Percentiles rank a stretch among this genome's conserved stretches.
phyloP scores from a whole-genome alignment of 2,329 filamentous ascomycete species.

The Thelonectria olida region DNA sequence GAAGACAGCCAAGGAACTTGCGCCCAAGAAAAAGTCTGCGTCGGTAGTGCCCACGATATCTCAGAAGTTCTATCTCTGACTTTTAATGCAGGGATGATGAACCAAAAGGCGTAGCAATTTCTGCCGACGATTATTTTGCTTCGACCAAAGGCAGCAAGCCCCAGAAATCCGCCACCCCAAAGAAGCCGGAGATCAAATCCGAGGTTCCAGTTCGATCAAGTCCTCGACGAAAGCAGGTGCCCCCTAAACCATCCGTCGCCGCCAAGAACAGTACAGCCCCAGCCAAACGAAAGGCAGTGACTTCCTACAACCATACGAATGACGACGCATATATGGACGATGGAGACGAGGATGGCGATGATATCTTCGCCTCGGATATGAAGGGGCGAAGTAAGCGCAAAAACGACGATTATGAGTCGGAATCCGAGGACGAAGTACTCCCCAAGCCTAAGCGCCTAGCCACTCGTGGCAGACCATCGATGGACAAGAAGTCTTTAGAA shows the following conservation, averaged over 20 bases:
- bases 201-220: slow-evolving; percentile 62
- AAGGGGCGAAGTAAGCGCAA: slow-evolving; percentile 73
- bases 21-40: slow-evolving; percentile 64
- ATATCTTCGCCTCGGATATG: slow-evolving; percentile 82
- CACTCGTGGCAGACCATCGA: slow-evolving; percentile 49
- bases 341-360: slow-evolving; percentile 76
- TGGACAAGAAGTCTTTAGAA: slow-evolving; percentile 29
- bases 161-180: slow-evolving; percentile 48
- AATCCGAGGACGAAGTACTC: slow-evolving; percentile 74
- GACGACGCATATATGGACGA: slow-evolving; percentile 71
- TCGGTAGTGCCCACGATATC: slow-evolving; percentile 43
- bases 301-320: slow-evolving; percentile 51
- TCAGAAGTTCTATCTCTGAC: slow-evolving; percentile 8
- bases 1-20: slow-evolving; percentile 61
- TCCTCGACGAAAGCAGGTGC: slow-evolving; percentile 56
- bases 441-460: slow-evolving; percentile 69
- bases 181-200: slow-evolving; percentile 52
- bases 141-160: slow-evolving; percentile 54
- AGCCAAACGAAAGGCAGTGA: slow-evolving; percentile 54
- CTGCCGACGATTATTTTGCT: slow-evolving; percentile 67
- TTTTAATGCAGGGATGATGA: slow-evolving; percentile 47
- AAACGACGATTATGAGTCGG: slow-evolving; percentile 80
- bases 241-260: slow-evolving; percentile 41
- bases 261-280: slow-evolving; percentile 42
- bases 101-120: slow-evolving; percentile 60